phyloP scores from a whole-genome alignment of 2,329 filamentous ascomycete genomes.

The Lanzia echinophila region DNA sequence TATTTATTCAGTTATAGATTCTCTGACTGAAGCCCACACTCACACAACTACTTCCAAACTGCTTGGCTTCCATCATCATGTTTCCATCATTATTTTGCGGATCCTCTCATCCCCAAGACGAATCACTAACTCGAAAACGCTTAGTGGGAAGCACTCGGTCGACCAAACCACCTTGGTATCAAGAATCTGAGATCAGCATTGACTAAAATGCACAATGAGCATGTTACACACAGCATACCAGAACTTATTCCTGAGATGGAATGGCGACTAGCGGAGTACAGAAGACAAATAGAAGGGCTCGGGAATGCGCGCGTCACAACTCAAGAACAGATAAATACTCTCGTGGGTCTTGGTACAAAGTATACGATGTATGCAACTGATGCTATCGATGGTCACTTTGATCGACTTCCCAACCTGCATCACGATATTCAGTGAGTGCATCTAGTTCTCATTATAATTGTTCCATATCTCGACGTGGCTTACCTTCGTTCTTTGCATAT shows the following conservation, averaged over 20 bases:
- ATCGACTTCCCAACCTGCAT: not conserved
- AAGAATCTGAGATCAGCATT: not conserved
- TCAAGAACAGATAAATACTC: not conserved
- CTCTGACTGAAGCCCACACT: too few relatives aligned
- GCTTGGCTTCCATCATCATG: too few relatives aligned
- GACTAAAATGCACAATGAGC: slow-evolving; percentile 3
- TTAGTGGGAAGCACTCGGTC: not conserved
- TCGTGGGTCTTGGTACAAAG: not conserved
- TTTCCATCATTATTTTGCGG: too few relatives aligned
- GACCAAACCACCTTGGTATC: not conserved
- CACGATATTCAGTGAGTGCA: too few relatives aligned
- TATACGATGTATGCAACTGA: not conserved
- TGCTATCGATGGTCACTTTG: not conserved
- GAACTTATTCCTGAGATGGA: slow-evolving; percentile 5
- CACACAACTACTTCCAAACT: too few relatives aligned
- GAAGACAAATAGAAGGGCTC: not conserved
- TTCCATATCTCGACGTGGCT: too few relatives aligned
- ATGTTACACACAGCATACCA: slow-evolving; percentile 7
- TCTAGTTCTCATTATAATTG: too few relatives aligned
- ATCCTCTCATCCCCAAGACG: too few relatives aligned
- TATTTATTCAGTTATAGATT: too few relatives aligned
- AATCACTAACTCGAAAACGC: too few relatives aligned
- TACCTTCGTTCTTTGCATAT: too few relatives aligned
- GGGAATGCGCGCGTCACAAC: not conserved
- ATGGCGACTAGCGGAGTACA: not conserved